A percentile compares a stretch with the other conserved stretches of the same genome.
Evolutionary conservation across 2,329 filamentous ascomycete species (phyloP).

Genomic region (Alternaria alternata): DNA sequence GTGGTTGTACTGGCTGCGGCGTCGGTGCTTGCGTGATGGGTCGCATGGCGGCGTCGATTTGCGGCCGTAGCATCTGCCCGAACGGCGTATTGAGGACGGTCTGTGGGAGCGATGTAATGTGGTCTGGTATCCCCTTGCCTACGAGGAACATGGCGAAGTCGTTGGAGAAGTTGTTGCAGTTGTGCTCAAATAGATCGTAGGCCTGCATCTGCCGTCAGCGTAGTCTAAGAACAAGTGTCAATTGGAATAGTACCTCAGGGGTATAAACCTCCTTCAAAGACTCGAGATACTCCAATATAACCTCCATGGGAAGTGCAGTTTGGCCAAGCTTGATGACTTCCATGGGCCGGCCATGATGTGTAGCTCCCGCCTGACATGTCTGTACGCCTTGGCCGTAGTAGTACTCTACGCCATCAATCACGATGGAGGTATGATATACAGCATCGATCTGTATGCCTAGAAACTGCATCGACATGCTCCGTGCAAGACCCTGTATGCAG

Average conservation of each 20-base stretch:
- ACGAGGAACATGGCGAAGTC: constrained; percentile 89
- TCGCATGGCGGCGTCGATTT: constrained; percentile 71
- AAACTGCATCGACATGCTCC: constrained; percentile 63
- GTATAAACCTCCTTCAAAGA: constrained; percentile 86
- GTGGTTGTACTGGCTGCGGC: constrained; percentile 37
- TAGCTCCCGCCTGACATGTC: constrained; percentile 78
- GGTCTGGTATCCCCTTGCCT: constrained; percentile 84
- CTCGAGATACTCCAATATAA: constrained; percentile 86
- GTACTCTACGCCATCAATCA: constrained; percentile 86
- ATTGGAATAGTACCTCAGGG: constrained; percentile 63
- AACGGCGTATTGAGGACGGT: constrained; percentile 86
- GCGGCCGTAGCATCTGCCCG: constrained; percentile 85
- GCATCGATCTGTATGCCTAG: constrained; percentile 82
- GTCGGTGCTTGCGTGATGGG: constrained; percentile 68
- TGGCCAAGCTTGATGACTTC: constrained; percentile 76
- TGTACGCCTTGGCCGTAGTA: constrained; percentile 90
- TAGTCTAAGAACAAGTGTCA: neutral
- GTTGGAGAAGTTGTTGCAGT: constrained; percentile 98
- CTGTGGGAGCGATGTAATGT: constrained; percentile 85
- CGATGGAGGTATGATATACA: constrained; percentile 92
- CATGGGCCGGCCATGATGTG: constrained; percentile 86
- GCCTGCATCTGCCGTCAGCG: constrained; percentile 32
- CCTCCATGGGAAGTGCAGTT: constrained; percentile 79
- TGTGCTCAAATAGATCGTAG: constrained; percentile 70
- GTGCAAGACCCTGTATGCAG: constrained; percentile 60